phyloP scores from a whole-genome alignment of 2,329 filamentous ascomycete species.

The Neofusicoccum sp. region DNA sequence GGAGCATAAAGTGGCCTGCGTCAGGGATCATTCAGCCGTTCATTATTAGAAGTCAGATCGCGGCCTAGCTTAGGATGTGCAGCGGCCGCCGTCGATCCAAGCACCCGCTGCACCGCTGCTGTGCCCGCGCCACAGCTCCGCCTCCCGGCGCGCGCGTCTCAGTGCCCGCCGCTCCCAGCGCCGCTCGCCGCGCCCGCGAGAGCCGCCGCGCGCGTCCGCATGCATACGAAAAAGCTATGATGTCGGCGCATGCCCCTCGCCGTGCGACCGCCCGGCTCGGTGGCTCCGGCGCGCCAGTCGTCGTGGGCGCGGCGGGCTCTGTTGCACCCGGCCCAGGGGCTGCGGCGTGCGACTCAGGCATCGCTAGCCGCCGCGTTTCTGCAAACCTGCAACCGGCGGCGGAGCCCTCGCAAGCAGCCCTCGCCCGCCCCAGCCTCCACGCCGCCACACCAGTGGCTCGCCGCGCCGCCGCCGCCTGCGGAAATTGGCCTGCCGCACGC shows the following conservation, averaged over 20 bases:
- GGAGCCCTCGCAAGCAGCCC: not conserved
- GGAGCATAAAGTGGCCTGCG: constrained; percentile 19
- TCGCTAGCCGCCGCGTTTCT: constrained; percentile 3
- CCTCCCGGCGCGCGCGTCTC: not conserved
- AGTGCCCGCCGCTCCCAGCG: not conserved
- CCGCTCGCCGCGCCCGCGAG: not conserved
- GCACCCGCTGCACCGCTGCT: constrained; percentile 12
- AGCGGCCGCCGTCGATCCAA: constrained; percentile 18
- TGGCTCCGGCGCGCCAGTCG: not conserved
- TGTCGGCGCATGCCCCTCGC: not conserved
- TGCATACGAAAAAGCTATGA: not conserved
- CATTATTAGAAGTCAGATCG: constrained; percentile 19
- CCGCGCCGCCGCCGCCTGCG: not conserved
- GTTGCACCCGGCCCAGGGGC: constrained; percentile 1
- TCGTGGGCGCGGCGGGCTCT: not conserved
- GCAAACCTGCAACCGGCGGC: not conserved
- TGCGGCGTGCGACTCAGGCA: not conserved
- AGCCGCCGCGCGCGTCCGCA: not conserved
- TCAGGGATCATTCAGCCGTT: constrained; percentile 18
- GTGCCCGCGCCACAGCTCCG: constrained; percentile 7
- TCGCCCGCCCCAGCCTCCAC: not conserved
- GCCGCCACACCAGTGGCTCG: not conserved
- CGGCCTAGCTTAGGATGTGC: constrained; percentile 15
- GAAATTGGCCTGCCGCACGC: not conserved
- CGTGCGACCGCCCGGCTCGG: not conserved